phyloP scores from a whole-genome alignment of 2,329 filamentous ascomycete species.

The Byssothecium circinans region DNA sequence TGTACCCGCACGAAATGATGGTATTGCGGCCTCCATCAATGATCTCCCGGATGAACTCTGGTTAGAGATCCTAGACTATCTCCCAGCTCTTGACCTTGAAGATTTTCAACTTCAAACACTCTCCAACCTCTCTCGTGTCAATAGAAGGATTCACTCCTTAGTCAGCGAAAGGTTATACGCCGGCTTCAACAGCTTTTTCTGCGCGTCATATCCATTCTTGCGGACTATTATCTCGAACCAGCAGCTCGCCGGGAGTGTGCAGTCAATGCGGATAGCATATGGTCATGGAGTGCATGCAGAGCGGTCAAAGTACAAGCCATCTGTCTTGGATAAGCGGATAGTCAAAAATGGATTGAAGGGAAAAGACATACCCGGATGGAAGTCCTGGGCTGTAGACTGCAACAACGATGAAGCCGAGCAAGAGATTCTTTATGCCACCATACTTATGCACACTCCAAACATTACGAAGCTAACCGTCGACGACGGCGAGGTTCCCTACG shows the following conservation, averaged over 20 bases:
- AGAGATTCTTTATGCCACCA: conserved; percentile 23
- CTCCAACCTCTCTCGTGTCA: conserved; percentile 25
- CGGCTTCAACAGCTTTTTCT: conserved; percentile 23
- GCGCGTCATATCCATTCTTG: conserved; percentile 32
- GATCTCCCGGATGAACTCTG: conserved; percentile 34
- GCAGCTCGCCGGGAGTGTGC: conserved; percentile 19
- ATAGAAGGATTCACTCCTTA: conserved; percentile 23
- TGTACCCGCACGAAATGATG: not conserved
- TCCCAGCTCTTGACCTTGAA: conserved; percentile 20
- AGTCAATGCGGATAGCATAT: conserved; percentile 17
- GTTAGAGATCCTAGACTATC: conserved; percentile 25
- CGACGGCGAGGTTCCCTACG: conserved; percentile 10
- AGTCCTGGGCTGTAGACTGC: conserved; percentile 25
- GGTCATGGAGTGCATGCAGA: conserved; percentile 9
- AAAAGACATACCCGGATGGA: conserved; percentile 27
- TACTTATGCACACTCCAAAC: conserved; percentile 30
- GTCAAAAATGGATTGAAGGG: conserved; percentile 29
- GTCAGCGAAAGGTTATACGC: conserved; percentile 24
- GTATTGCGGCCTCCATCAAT: conserved; percentile 11
- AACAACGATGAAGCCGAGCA: conserved; percentile 16
- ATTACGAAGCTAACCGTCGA: conserved; percentile 18
- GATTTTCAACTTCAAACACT: conserved; percentile 22
- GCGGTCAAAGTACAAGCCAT: conserved; percentile 14
- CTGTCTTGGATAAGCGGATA: conserved; percentile 26
- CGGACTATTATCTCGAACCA: conserved; percentile 26